Base-by-base conservation (phyloP, 164 flowering plant genomes). In the Chloranthus sessilifolius region DNA sequence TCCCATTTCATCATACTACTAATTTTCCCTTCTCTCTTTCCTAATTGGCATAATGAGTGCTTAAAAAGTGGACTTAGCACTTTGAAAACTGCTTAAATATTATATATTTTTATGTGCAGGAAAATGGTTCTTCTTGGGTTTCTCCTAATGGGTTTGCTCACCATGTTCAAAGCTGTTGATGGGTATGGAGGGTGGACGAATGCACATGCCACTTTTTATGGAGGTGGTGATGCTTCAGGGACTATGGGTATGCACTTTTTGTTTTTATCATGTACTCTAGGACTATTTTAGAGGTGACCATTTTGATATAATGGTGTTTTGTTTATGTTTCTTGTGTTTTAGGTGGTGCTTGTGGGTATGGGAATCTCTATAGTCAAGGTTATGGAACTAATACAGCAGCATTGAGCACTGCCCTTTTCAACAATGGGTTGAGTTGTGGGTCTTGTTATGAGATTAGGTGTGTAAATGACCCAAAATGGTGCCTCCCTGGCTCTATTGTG, bases 311-410 rank as follows among this genome's bases (percentile, higher is more conserved):
- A n/a, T n/a, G n/a, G n/a, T n/a, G n/a, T n/a, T n/a, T n/a, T n/a
- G n/a, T n/a, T n/a, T n/a, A n/a, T n/a, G n/a, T n/a, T n/a, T n/a
- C n/a, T n/a, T n/a, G 8, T 26, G 11, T 43, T 50, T 39, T 54
- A 85, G 95, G 87, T 38, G 95, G 95, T 4, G 87, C 95, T 40
- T 85, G 95, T 71, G 95, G 95, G 6, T 85, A 85, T 66, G 95
- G 90, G 1, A 85, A 80, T 62, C 58, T 82, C 15, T 80, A 78
- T 59, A 82, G 83, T 48, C 79, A 83, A 50, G 95, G 91, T 1
- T 86, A 86, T 59, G 95, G 91, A 22, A 79, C 86, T 2, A 73
- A 73, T 62, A 86, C 88, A 1, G 90, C 92, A 23, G 95, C 95
- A 11, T 35, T 83, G 48, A 83, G 92, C 66, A 74, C 87, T 8